These are phyloP conservation scores for Calonectria hongkongensis DNA, from an alignment of 2,329 filamentous ascomycete species.

Conservation along the genomic window DNA sequence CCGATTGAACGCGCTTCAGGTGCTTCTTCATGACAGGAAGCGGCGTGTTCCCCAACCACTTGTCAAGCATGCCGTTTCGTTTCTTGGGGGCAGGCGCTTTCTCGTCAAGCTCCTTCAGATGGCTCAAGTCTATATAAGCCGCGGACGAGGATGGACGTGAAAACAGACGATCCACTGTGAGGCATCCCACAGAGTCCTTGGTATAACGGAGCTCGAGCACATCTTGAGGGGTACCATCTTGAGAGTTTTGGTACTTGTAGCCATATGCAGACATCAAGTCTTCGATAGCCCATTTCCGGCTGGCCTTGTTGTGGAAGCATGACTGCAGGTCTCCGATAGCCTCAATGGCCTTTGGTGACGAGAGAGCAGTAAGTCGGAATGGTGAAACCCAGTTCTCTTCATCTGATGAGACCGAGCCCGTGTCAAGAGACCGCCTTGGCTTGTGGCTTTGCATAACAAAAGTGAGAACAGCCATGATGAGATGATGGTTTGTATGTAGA, in stretches of 20 bases:
- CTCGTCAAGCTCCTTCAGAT: background rate
- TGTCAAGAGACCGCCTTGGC: background rate
- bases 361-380: background rate
- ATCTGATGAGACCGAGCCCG: background rate
- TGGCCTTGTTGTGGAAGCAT: slow-evolving; percentile 22
- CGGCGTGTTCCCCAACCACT: background rate
- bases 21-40: background rate
- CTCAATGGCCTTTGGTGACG: background rate
- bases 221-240: background rate
- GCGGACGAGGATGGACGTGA: background rate
- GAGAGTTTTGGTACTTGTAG: background rate
- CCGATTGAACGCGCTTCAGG: background rate
- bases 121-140: background rate
- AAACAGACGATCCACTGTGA: slow-evolving; percentile 4
- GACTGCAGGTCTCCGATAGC: slow-evolving; percentile 18
- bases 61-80: background rate
- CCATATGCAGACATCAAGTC: slow-evolving; percentile 7
- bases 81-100: background rate
- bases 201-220: background rate
- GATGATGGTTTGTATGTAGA: too few species aligned
- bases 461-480: slow-evolving; percentile 6
- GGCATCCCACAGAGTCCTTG: background rate
- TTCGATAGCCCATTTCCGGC: slow-evolving; percentile 8
- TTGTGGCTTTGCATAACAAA: background rate
- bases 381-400: background rate